Base-by-base conservation (phyloP, 2,329 filamentous ascomycete species). In the Fusarium veterinarium region DNA sequence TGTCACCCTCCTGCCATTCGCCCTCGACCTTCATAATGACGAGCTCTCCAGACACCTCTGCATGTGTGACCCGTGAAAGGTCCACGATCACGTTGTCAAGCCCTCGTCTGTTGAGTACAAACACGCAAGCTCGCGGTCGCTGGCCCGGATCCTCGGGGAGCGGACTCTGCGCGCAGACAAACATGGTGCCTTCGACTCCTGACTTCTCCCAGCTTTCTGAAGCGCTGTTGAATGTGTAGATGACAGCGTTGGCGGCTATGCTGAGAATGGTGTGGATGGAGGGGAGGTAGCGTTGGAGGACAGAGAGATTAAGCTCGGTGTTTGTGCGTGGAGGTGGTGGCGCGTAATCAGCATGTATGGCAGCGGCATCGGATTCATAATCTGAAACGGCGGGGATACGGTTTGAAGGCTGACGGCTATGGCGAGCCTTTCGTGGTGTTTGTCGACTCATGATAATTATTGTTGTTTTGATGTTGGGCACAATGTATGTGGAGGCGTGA, bases 121-220 rank as follows among this genome's bases (percentile, higher is more conserved):
- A 92, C 20, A 93, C 88, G 82, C 90, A 90, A 28, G 85, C 84
- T 20, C 84, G 79, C 40, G 84, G 80, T 14, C 76, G 74, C 53
- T 84, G 78, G 25, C 44, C 76, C 49, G 74, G 69, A 33, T 80
- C 81, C 6, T 81, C 79, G 6, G 80, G 75, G 76, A 84, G 69
- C 70, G 83, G 86, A 74, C 83, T 81, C 78, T 89, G 87, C 72
- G 92, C 88, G 85, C 93, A 97, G 59, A 98, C 89, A 81, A 98
- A 99, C 72, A 98, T 85, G 17, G 94, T 93, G 42, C 96, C 96
- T 82, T 97, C 95, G 16, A 95, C 88, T 62, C 91, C 93, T 49
- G 89, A 89, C 85, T 97, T 97, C 79, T 96, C 93, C 96, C 96
- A 98, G 67, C 86, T 83, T 58, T 88, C 85, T 6, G 90, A 87